Evolutionary conservation across 1,284 basidiomycete genomes (phyloP), one percentile per base, ranked within the genome.

Genomic region (Sanghuangporus baumii): DNA sequence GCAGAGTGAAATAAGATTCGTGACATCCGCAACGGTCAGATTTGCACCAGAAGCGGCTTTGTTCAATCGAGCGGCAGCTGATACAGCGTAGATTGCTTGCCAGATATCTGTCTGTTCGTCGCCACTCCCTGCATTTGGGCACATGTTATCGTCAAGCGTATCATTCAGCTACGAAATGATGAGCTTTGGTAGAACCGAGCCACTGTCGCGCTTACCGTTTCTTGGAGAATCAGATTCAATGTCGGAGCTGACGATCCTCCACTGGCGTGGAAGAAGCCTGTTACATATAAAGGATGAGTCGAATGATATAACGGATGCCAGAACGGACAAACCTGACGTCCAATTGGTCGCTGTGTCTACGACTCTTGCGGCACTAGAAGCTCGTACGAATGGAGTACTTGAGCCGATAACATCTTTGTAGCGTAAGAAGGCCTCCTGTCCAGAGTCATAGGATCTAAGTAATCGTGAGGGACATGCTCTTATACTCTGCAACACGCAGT

Each of bases 61-160:
- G 69, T 93, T 92, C 54, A 94, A 75, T n/a, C 86, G 80, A 0
- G 74, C 74, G 1, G 80, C 81, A 62, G 92, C 86, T 0, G 81
- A 72, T 0, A 82, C 76, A 0, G 80, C 80, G 65, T 85, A 91
- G 1, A 73, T 75, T 11, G 76, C 69, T 6, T 84, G 79, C 85
- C 89, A 93, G 6, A 69, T 67, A 23, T 73, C 67, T 1, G 75
- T 81, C 66, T 85, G 76, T 3, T 67, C 65, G 58, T 80, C 78
- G 1, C 81, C 73, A 26, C 69, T 70, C n/a, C 82, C 80, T 1
- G 82, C 83, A 12, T 82, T 82, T 1, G 84, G 82, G 67, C 92
- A 95, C 76, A 82, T 85, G 54, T 75, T 74, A 64, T 88, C 82
- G 60, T 91, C 82, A 1, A 95, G 79, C 0, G 93, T 94, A 69